Conservation (phyloP, 805 yeast genomes). For the Komagataella mondaviorum region DNA sequence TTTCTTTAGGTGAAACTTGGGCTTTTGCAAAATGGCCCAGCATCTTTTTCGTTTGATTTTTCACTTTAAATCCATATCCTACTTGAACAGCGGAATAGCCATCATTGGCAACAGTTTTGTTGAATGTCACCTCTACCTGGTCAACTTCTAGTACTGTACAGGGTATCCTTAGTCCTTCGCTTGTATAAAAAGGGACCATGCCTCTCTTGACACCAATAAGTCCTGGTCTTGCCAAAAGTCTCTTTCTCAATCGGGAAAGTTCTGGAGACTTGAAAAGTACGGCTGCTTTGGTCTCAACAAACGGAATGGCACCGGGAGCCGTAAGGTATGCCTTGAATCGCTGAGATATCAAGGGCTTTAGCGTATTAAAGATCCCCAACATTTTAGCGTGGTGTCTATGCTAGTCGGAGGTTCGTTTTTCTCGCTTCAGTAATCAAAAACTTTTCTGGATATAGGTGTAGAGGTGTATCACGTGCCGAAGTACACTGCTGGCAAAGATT, state of each 20-base stretch:
- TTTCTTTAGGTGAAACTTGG: conserved; percentile 69
- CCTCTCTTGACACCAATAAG: conserved; percentile 76
- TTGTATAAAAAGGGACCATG: conserved; percentile 75
- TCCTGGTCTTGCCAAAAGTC: conserved; percentile 71
- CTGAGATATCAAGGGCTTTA: background rate
- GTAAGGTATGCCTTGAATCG: conserved; percentile 26
- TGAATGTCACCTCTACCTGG: conserved; percentile 72
- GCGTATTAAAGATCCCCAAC: background rate
- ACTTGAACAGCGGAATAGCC: conserved; percentile 82
- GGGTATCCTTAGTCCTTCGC: conserved; percentile 54
- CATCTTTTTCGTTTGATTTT: conserved; percentile 49
- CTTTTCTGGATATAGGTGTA: background rate
- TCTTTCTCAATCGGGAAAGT: conserved; percentile 56
- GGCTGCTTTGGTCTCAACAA: conserved; percentile 30
- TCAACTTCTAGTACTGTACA: conserved; percentile 85
- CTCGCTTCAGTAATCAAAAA: background rate
- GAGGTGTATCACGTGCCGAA: background rate
- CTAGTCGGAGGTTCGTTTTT: background rate
- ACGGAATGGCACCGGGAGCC: conserved; percentile 38
- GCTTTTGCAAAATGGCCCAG: conserved; percentile 73
- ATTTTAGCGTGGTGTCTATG: background rate
- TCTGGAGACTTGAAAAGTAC: conserved; percentile 53
- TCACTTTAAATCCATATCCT: conserved; percentile 65
- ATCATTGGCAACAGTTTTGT: conserved; percentile 54
- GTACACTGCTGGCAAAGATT: too few relatives aligned